Evolutionary conservation across 2,329 filamentous ascomycete species (phyloP).

Genomic region (Aspergillus hortae): DNA sequence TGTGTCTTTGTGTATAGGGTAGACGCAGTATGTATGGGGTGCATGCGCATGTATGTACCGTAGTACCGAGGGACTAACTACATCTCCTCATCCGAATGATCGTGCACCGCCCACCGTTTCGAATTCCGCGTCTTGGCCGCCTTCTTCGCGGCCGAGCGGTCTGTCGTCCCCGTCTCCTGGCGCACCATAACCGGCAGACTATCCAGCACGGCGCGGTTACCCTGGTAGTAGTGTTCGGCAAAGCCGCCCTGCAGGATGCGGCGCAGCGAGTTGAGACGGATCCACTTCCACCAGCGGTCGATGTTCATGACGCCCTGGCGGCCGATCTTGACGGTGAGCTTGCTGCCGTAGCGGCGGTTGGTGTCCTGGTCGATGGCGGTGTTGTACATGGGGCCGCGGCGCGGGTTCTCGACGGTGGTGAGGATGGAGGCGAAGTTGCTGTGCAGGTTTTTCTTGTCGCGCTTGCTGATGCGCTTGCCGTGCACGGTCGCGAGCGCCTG

Average conservation of each 20-base stretch:
- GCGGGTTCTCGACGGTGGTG: constrained; percentile 63
- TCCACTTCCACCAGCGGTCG: constrained; percentile 72
- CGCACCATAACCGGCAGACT: constrained; percentile 50
- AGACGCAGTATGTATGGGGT: too few relatives aligned
- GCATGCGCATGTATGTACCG: too few relatives aligned
- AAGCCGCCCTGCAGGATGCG: constrained; percentile 61
- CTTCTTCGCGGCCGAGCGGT: constrained; percentile 26
- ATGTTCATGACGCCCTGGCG: constrained; percentile 59
- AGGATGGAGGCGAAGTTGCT: constrained; percentile 64
- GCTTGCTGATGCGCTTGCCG: constrained; percentile 61
- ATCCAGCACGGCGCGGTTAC: constrained; percentile 59
- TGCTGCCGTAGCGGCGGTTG: constrained; percentile 58
- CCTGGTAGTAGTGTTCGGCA: constrained; percentile 57
- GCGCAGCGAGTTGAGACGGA: constrained; percentile 59
- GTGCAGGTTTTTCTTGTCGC: constrained; percentile 64
- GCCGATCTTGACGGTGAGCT: constrained; percentile 58
- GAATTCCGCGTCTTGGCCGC: constrained; percentile 25
- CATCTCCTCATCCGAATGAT: constrained; percentile 27
- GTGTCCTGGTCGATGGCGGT: constrained; percentile 61
- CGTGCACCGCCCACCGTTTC: constrained; percentile 25
- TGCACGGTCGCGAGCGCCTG: constrained; percentile 58
- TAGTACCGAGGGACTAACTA: not conserved
- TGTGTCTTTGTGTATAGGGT: not conserved
- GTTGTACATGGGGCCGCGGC: constrained; percentile 63
- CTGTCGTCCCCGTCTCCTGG: constrained; percentile 16